Evolutionary conservation across 2,329 filamentous ascomycete genomes (phyloP).

Genomic region (Trichophyton simii): DNA sequence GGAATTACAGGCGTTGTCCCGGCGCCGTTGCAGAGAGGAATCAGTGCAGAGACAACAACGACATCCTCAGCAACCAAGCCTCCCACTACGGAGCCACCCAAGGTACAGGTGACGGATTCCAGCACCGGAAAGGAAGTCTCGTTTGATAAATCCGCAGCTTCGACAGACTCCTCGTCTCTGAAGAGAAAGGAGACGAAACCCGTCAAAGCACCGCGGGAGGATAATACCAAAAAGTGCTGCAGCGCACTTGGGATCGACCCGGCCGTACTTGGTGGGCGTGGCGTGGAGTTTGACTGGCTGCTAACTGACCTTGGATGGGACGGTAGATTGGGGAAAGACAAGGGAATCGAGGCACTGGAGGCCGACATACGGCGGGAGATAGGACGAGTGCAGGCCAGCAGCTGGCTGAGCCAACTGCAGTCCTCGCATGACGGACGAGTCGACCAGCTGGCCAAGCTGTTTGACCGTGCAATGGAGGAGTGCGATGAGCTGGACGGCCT

Average conservation of each 20-base stretch:
- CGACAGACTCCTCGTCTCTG: constrained; percentile 9
- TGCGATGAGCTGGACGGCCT: constrained; percentile 94
- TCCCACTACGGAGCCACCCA: constrained; percentile 24
- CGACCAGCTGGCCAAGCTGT: constrained; percentile 68
- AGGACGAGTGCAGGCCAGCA: constrained; percentile 79
- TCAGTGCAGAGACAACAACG: constrained; percentile 16
- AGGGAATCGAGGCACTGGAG: constrained; percentile 68
- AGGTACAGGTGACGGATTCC: constrained; percentile 29
- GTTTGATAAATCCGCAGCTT: constrained; percentile 11
- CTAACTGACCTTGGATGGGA: constrained; percentile 85
- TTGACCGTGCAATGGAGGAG: constrained; percentile 83
- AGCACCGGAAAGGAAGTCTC: constrained; percentile 16
- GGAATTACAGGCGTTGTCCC: constrained; percentile 83
- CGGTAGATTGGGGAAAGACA: constrained; percentile 59
- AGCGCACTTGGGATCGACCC: constrained; percentile 66
- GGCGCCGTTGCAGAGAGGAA: constrained; percentile 46
- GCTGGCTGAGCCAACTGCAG: constrained; percentile 71
- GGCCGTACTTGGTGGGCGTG: constrained; percentile 59
- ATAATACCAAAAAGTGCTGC: constrained; percentile 68
- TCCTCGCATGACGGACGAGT: constrained; percentile 86
- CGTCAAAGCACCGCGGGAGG: constrained; percentile 48
- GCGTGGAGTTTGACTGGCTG: constrained; percentile 68
- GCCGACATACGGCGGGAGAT: constrained; percentile 75
- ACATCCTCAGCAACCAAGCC: constrained; percentile 14
- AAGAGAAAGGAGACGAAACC: constrained; percentile 15